Percentiles rank a stretch among this genome's conserved stretches.
Evolutionary conservation across 2,329 filamentous ascomycete genomes (phyloP).

Genomic region (Aspergillus calidoustus): DNA sequence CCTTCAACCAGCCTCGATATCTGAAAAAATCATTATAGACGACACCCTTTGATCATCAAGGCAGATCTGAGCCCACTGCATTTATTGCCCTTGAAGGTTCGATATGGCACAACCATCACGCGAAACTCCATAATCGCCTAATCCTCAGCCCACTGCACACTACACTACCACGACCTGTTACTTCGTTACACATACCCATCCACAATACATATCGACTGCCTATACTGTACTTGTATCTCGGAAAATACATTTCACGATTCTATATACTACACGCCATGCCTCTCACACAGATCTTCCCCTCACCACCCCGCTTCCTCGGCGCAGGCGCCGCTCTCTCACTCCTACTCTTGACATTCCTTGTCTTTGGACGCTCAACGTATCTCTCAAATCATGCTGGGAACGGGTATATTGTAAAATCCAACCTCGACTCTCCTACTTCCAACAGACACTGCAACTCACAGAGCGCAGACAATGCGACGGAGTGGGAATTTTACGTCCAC

Average conservation of each 20-base stretch:
- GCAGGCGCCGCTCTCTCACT: conserved; percentile 34
- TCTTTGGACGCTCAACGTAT: conserved; percentile 26
- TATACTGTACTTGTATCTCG: neutral
- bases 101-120: neutral
- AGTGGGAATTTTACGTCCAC: conserved; percentile 40
- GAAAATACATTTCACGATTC: neutral
- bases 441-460: neutral
- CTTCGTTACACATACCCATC: neutral
- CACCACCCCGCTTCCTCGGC: conserved; percentile 35
- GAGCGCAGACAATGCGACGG: neutral
- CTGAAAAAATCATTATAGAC: too few species aligned
- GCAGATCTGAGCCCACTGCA: neutral
- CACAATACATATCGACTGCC: neutral
- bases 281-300: conserved; percentile 20
- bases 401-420: neutral
- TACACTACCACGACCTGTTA: neutral
- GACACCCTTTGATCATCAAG: neutral
- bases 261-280: conserved; percentile 11
- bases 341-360: conserved; percentile 33
- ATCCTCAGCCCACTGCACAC: neutral
- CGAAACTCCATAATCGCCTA: neutral
- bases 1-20: too few species aligned
- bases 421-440: neutral
- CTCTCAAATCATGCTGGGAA: conserved; percentile 22
- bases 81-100: neutral